These are phyloP conservation scores for Colletotrichum plurivorum DNA, from an alignment of 2,329 filamentous ascomycete genomes.

Conservation along the genomic window DNA sequence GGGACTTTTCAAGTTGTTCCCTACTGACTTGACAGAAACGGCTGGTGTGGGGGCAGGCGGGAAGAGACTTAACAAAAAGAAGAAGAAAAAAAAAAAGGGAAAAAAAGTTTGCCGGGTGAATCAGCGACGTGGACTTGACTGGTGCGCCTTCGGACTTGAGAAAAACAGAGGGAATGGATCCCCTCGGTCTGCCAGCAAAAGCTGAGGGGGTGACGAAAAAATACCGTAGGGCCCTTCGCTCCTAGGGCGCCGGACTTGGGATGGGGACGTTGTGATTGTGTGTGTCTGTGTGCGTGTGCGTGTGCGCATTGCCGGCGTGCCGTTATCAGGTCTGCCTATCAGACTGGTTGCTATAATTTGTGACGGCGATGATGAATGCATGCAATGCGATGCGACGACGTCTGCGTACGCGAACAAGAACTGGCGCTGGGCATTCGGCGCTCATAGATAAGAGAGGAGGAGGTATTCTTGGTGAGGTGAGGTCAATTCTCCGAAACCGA, in stretches of 20 bases:
- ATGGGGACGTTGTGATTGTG: slow-evolving; percentile 14
- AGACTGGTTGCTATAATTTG: neutral
- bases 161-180: neutral
- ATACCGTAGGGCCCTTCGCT: neutral
- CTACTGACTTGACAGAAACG: slow-evolving; percentile 34
- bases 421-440: neutral
- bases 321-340: slow-evolving; percentile 19
- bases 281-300: neutral
- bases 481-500: slow-evolving; percentile 26
- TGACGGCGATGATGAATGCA: slow-evolving; percentile 27
- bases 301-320: slow-evolving; percentile 6
- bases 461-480: slow-evolving; percentile 20
- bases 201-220: slow-evolving; percentile 23
- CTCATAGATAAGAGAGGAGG: slow-evolving; percentile 16
- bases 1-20: slow-evolving; percentile 27
- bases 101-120: slow-evolving; percentile 38
- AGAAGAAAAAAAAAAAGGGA: neutral
- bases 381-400: slow-evolving; percentile 6
- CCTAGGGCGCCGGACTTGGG: slow-evolving; percentile 29
- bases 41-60: slow-evolving; percentile 25
- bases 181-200: slow-evolving; percentile 17
- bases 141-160: slow-evolving; percentile 25
- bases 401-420: neutral
- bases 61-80: no score
- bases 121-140: slow-evolving; percentile 26